phyloP scores from a whole-genome alignment of 192 early-diverging fungal genomes.

The Phlyctochytrium arcticum region DNA sequence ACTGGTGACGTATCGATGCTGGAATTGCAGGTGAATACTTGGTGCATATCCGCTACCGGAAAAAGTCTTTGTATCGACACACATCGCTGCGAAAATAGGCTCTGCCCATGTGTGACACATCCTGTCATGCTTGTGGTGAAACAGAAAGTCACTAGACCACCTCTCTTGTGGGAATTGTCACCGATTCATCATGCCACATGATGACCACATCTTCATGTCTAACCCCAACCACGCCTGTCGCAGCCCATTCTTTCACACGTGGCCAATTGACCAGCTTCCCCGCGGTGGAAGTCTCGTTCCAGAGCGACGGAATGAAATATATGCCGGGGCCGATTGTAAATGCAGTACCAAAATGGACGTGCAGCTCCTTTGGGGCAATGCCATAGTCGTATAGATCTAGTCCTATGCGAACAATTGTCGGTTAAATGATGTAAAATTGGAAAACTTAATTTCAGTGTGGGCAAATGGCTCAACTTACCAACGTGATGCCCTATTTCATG shows the following conservation, averaged over 20 bases:
- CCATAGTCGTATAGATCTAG: conserved; percentile 88
- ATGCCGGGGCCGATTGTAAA: conserved; percentile 91
- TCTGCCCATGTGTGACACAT: too few species aligned
- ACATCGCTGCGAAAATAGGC: too few species aligned
- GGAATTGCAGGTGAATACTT: too few species aligned
- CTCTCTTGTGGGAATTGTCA: too few species aligned
- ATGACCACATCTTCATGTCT: conserved; percentile 51
- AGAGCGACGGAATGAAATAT: conserved; percentile 83
- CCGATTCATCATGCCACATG: too few species aligned
- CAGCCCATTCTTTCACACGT: conserved; percentile 26
- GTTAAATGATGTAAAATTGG: background rate
- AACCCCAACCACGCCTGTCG: conserved; percentile 47
- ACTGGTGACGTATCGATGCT: too few species aligned
- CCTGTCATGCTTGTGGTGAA: too few species aligned
- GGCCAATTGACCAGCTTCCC: conserved; percentile 39
- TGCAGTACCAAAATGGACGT: conserved; percentile 63
- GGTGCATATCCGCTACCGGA: too few species aligned
- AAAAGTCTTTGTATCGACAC: too few species aligned
- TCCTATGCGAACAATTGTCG: background rate
- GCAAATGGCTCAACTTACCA: too few species aligned
- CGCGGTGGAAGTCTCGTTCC: conserved; percentile 13
- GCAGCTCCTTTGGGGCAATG: conserved; percentile 49
- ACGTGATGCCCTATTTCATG: background rate
- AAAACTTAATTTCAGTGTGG: too few species aligned
- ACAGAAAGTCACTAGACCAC: too few species aligned